A percentile compares a stretch with the other conserved stretches of the same genome.
Conservation (phyloP, 495 filamentous ascomycete species). For the Poronia punctata region DNA sequence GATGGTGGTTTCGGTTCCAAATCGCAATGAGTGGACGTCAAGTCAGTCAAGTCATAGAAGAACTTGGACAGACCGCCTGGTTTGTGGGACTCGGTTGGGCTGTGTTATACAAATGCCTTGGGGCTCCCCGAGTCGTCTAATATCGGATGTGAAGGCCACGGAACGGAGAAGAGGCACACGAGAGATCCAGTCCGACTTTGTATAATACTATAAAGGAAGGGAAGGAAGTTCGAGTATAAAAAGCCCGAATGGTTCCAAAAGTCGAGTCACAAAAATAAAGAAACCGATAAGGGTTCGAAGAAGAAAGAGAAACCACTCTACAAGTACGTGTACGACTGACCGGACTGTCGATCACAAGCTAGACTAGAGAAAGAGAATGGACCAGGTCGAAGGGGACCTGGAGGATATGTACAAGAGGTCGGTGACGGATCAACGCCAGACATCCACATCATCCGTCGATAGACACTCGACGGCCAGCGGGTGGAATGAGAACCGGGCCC, state of each 20-base stretch:
- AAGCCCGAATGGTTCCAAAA: slow-evolving; percentile 33
- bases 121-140: slow-evolving; percentile 18
- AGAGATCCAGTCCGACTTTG: slow-evolving; percentile 9
- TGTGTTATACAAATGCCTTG: slow-evolving; percentile 37
- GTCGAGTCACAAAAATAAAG: slow-evolving; percentile 40
- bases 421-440: slow-evolving; percentile 35
- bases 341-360: slow-evolving; percentile 41
- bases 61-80: slow-evolving; percentile 31
- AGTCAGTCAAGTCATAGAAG: slow-evolving; percentile 35
- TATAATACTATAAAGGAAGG: slow-evolving; percentile 36
- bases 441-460: slow-evolving; percentile 29
- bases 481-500: slow-evolving; percentile 24
- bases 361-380: slow-evolving; percentile 33
- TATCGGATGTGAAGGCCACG: slow-evolving; percentile 14
- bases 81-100: slow-evolving; percentile 31
- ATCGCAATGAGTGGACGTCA: slow-evolving; percentile 41
- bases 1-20: slow-evolving; percentile 42
- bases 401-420: slow-evolving; percentile 43
- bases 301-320: slow-evolving; percentile 43
- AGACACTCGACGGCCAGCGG: slow-evolving; percentile 28
- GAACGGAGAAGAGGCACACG: slow-evolving; percentile 15
- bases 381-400: slow-evolving; percentile 38
- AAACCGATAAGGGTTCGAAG: slow-evolving; percentile 45
- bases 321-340: slow-evolving; percentile 37
- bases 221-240: slow-evolving; percentile 31